Evolutionary conservation across 2,329 filamentous ascomycete genomes (phyloP), one percentile per base, ranked within the genome.

Genomic region (Aspergillus ustus): DNA sequence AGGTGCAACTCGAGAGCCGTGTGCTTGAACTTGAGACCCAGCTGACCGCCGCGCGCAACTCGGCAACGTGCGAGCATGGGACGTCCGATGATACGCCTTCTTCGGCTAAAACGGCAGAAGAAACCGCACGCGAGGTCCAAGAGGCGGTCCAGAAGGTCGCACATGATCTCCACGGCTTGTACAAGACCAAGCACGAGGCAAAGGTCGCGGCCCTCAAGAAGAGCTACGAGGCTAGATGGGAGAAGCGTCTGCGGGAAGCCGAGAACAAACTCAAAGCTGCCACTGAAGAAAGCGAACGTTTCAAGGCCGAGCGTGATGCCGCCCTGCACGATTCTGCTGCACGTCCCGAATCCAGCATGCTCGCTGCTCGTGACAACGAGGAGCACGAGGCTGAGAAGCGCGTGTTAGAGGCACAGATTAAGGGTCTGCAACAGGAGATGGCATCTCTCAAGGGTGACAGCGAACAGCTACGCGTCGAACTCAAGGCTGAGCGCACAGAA

Each of bases 151-250:
- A 97, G 77, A 92, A 93, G 67, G 93, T 98, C 45, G 93, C 94
- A n/a, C 87, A 92, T 31, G 95, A 99, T 73, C 84, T 99, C 45
- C 95, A 99, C 75, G 85, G 89, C 0, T 84, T 97, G 11, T 99
- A 99, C 85, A 98, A 97, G 81, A 89, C 90, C 73, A 99, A 99
- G 80, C 95, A 99, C 75, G 94, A 98, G 81, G 92, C 89, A 65
- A 99, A 99, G 81, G 94, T 98, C 49, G 87, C 91, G 1, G 94
- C 93, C 4, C 83, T 99, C 66, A 98, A 89, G 74, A 87, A 88
- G 70, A 87, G 84, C 72, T 89, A 98, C 79, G 92, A 97, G 76
- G 86, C 86, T 51, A 89, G 94, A 58, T 95, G 92, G 86, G 92
- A 96, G 78, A 96, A 96, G 83, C 91, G 90, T 72, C 87, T 94